Conservation (phyloP, 2,329 filamentous ascomycete species). For the Pseudogymnoascus sp. region DNA sequence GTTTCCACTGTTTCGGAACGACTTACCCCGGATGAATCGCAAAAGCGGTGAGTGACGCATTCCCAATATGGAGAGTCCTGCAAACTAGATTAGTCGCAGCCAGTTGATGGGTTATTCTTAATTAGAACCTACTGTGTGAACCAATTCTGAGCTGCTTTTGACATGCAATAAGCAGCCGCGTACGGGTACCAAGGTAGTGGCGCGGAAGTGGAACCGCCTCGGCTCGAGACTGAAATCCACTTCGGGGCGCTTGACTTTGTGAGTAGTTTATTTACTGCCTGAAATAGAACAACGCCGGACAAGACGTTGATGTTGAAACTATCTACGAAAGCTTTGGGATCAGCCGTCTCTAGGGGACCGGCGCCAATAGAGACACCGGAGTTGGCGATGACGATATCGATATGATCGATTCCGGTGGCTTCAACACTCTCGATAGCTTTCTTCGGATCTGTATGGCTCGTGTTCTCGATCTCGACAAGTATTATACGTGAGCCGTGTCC, state of each 20-base stretch:
- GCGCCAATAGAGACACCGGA: not conserved
- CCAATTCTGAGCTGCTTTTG: not conserved
- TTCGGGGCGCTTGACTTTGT: not conserved
- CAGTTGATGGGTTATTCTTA: not conserved
- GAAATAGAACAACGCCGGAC: not conserved
- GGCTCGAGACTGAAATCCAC: not conserved
- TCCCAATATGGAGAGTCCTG: not conserved
- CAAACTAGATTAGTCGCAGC: not conserved
- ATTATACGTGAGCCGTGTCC: not conserved
- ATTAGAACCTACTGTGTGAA: not conserved
- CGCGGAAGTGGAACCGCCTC: not conserved
- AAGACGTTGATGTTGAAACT: not conserved
- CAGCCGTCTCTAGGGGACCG: not conserved
- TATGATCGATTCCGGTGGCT: constrained; percentile 16
- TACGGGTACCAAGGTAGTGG: not conserved
- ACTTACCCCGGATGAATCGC: not conserved
- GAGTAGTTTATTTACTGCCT: not conserved
- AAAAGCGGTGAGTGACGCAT: not conserved
- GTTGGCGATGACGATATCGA: constrained; percentile 31
- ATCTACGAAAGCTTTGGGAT: not conserved
- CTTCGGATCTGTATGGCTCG: not conserved
- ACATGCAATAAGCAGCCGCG: not conserved
- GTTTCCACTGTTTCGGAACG: not conserved
- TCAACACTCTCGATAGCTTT: not conserved
- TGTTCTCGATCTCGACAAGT: not conserved